These are phyloP conservation scores for Hypoxylon crocopeplum DNA, from an alignment of 495 filamentous ascomycete genomes.

Conservation along the genomic window DNA sequence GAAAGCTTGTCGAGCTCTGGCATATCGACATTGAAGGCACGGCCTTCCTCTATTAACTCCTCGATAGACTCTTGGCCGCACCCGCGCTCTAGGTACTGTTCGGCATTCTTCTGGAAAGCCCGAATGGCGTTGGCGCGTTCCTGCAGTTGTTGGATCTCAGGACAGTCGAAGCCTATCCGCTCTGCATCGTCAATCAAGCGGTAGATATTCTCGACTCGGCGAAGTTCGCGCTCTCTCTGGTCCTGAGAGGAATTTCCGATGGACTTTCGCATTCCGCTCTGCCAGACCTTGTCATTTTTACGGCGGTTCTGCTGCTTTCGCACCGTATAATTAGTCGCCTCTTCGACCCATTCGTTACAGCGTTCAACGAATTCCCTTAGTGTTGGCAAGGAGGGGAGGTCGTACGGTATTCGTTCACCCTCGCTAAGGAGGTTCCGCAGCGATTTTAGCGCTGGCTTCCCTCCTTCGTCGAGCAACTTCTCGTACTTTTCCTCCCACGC, in stretches of 20 bases:
- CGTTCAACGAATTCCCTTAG: slow-evolving; percentile 90
- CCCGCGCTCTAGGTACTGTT: slow-evolving; percentile 64
- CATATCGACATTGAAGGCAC: slow-evolving; percentile 91
- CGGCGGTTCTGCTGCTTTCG: slow-evolving; percentile 98
- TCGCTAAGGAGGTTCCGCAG: slow-evolving; percentile 85
- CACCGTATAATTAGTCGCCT: slow-evolving; percentile 95
- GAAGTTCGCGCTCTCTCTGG: slow-evolving; percentile 87
- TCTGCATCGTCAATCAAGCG: slow-evolving; percentile 85
- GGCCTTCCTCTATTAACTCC: slow-evolving; percentile 85
- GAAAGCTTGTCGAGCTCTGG: slow-evolving; percentile 89
- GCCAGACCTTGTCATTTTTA: slow-evolving; percentile 95
- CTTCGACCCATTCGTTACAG: slow-evolving; percentile 98
- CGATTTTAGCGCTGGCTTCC: slow-evolving; percentile 83
- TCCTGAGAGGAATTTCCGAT: slow-evolving; percentile 69
- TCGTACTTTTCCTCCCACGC: slow-evolving; percentile 91
- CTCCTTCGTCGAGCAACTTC: slow-evolving; percentile 79
- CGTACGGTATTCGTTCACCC: slow-evolving; percentile 96
- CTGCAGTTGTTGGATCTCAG: slow-evolving; percentile 85
- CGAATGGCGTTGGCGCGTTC: slow-evolving; percentile 89
- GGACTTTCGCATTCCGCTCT: slow-evolving; percentile 68
- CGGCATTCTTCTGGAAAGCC: slow-evolving; percentile 82
- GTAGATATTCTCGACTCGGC: slow-evolving; percentile 88
- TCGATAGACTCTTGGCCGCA: slow-evolving; percentile 75
- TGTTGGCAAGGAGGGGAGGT: slow-evolving; percentile 80
- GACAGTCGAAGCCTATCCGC: slow-evolving; percentile 90